Percentiles rank a stretch among this genome's conserved stretches.
phyloP scores from a whole-genome alignment of 2,329 filamentous ascomycete genomes.

The Ceratocystis eucalypticola region DNA sequence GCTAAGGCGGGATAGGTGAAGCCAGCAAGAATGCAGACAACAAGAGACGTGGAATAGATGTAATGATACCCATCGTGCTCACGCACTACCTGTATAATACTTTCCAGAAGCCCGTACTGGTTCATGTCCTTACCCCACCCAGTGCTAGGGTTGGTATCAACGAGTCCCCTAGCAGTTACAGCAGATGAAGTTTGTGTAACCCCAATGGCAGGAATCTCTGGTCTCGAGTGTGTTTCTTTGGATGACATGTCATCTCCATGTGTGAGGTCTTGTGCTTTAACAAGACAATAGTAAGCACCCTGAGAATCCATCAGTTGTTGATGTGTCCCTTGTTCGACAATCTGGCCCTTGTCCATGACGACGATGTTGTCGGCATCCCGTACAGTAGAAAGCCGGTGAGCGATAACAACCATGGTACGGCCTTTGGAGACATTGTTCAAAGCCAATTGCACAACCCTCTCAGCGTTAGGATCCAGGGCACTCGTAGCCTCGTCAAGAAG shows the following conservation, averaged over 20 bases:
- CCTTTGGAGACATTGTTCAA: slow-evolving; percentile 40
- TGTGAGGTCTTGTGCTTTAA: slow-evolving; percentile 32
- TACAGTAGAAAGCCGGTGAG: slow-evolving; percentile 46
- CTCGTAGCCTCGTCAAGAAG: slow-evolving; percentile 58
- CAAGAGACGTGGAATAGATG: background rate
- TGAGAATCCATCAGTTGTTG: slow-evolving; percentile 37
- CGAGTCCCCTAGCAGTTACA: background rate
- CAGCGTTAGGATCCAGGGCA: slow-evolving; percentile 36
- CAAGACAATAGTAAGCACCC: slow-evolving; percentile 39
- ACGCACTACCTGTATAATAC: slow-evolving; percentile 7
- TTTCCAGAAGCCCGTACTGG: background rate
- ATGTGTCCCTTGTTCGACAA: slow-evolving; percentile 50
- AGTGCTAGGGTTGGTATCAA: background rate
- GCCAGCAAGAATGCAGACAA: slow-evolving; percentile 21
- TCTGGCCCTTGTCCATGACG: slow-evolving; percentile 45
- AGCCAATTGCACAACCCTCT: slow-evolving; percentile 41
- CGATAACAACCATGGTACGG: slow-evolving; percentile 53
- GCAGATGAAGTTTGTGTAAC: background rate
- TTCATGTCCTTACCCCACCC: background rate
- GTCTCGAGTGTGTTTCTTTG: background rate
- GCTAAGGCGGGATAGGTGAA: slow-evolving; percentile 33
- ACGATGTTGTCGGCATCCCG: slow-evolving; percentile 51
- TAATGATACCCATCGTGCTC: slow-evolving; percentile 6
- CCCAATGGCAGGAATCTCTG: background rate
- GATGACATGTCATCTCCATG: slow-evolving; percentile 16